Base-by-base conservation (phyloP, 2,329 filamentous ascomycete species). In the Diaporthe helianthi region DNA sequence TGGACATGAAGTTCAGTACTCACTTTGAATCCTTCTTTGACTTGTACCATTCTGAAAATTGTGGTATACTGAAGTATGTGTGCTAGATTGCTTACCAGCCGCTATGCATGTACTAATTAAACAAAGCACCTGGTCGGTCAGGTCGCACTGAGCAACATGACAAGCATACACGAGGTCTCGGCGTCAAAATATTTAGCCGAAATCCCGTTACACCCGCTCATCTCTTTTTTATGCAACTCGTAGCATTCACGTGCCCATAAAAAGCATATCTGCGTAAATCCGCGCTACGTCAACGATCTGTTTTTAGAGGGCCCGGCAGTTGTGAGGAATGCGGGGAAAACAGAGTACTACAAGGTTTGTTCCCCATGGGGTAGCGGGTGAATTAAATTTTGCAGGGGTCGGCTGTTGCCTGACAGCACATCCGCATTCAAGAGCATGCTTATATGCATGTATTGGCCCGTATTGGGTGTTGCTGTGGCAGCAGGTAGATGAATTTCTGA, bases 251-350 rank as follows among this genome's bases (percentile, higher is more conserved):
- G 36, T 54, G 49, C 41, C 36, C 38, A 31, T 15, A 46, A 13
- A 46, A 12, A 13, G 51, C 41, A 54, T 31, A 54, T 41, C 44
- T 36, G 15, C 41, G 26, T 63, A 24, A 63, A 36, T 33, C 26
- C 24, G 58, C 22, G 3, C 12, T 63, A 63, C 58, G 58, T 63
- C 58, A 63, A 36, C 49, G 29, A 36, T 19, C 29, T 19, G 6
- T 4, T 36, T 6, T 5, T 33, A 15, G 8, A 9, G 38, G 8
- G n/a, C 58, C n/a, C n/a, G 58, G 58, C 49, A 63, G 44, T 36
- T 63, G 58, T 36, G 58, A 44, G 4, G 58, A 63, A 36, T 63
- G 58, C 58, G 58, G 58, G 58, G 58, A 49, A 63, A 63, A 47
- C n/a, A 63, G 41, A 49, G 44, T 63, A 49, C 13, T 13, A 15